phyloP scores from a whole-genome alignment of 2,329 filamentous ascomycete species.

The Orbilia blumenaviensis region DNA sequence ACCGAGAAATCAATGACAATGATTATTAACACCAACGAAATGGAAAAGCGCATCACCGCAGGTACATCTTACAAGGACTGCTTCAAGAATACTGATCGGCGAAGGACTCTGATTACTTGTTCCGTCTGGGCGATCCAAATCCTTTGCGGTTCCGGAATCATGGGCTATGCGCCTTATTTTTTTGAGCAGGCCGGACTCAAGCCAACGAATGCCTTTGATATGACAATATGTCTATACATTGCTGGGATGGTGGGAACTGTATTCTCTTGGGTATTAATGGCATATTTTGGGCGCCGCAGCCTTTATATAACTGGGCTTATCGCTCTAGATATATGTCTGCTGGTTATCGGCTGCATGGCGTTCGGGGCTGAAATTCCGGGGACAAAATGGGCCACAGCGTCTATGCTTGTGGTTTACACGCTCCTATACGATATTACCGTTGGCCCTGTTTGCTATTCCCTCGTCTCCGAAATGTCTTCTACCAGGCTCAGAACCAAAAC shows the following conservation, averaged over 20 bases:
- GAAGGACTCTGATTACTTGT: conserved; percentile 70
- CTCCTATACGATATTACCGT: conserved; percentile 68
- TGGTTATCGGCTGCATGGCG: conserved; percentile 62
- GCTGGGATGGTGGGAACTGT: conserved; percentile 68
- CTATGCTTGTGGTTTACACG: conserved; percentile 66
- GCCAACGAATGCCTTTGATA: conserved; percentile 67
- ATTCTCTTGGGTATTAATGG: conserved; percentile 66
- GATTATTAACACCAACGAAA: conserved; percentile 69
- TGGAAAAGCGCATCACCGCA: conserved; percentile 66
- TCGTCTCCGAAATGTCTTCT: conserved; percentile 67
- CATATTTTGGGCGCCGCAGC: conserved; percentile 65
- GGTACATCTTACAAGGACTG: conserved; percentile 66
- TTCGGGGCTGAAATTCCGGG: conserved; percentile 56
- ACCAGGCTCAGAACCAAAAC: conserved; percentile 68
- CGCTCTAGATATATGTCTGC: conserved; percentile 62
- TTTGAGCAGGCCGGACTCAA: conserved; percentile 69
- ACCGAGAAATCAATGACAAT: conserved; percentile 66
- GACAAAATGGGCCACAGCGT: conserved; percentile 62
- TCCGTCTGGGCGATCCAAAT: conserved; percentile 73
- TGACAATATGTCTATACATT: conserved; percentile 72
- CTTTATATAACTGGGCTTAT: conserved; percentile 65
- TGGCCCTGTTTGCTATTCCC: conserved; percentile 67
- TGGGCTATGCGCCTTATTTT: conserved; percentile 73
- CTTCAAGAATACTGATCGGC: conserved; percentile 66
- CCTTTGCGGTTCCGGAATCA: conserved; percentile 71